Conservation (phyloP, 176 grass and related monocot genomes). For the Tillandsia leiboldiana region DNA sequence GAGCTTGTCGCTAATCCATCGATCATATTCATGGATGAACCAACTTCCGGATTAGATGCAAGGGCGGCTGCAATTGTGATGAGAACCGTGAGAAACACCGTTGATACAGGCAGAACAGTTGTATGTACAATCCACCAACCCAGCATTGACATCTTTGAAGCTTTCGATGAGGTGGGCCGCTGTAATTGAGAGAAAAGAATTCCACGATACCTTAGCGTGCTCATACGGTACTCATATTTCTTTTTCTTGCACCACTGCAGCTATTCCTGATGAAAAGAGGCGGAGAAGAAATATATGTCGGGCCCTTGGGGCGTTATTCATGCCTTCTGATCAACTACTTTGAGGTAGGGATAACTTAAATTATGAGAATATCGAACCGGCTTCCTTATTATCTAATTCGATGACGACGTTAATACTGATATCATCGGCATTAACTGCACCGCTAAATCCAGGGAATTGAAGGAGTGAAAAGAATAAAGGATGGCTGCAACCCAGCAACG, state of each 20-base stretch:
- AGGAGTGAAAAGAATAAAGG: constrained; percentile 82
- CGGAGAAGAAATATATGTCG: constrained; percentile 84
- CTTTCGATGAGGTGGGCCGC: constrained; percentile 66
- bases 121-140: constrained; percentile 94
- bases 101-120: constrained; percentile 85
- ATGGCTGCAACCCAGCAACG: constrained; percentile 85
- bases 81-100: constrained; percentile 83
- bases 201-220: background rate
- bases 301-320: constrained; percentile 70
- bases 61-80: constrained; percentile 93
- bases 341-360: constrained; percentile 40
- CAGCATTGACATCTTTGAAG: constrained; percentile 95
- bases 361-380: background rate
- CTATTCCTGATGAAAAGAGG: constrained; percentile 94
- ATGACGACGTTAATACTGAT: background rate
- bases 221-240: constrained; percentile 12
- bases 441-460: constrained; percentile 46
- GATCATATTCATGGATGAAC: constrained; percentile 98
- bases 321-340: constrained; percentile 73
- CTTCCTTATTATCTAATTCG: background rate
- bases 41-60: constrained; percentile 78
- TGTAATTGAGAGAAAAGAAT: background rate
- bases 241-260: constrained; percentile 36
- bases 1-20: constrained; percentile 89
- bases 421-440: background rate